Base-by-base conservation (phyloP, 1,284 basidiomycete species). In the Naganishia sp. region DNA sequence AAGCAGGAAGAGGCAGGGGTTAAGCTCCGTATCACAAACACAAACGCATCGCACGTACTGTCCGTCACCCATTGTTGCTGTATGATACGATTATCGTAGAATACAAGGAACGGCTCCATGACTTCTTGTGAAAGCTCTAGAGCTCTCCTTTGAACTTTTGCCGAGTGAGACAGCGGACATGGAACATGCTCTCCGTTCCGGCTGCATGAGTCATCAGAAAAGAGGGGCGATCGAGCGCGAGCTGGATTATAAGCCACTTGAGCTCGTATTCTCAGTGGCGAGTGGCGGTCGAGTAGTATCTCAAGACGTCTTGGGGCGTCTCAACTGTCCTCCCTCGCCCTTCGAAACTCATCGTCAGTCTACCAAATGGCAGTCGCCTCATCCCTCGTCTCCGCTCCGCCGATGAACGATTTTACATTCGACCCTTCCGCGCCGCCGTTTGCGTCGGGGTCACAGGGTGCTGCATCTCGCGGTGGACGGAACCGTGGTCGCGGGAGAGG, bases 1-100 rank as follows among this genome's bases (percentile, higher is more conserved):
- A n/a, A 18, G n/a, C 43, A 23, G 6, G 23, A 32, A 10, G 25
- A n/a, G 23, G 18, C 25, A 10, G 25, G 4, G 18, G 25, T 2
- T 23, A 4, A 39, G 35, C 35, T 39, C 7, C 35, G 7, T 23
- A 7, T 25, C 21, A 2, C 4, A 25, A 5, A 49, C 18, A 46
- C 28, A 3, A 13, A 23, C 2, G 21, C 21, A 10, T 6, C 25
- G 10, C 23, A 56, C 52, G 32, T 45, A 66, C 65, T 66, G 65
- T 66, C 65, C 65, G 65, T 66, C 65, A 61, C 65, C 65, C 65
- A 66, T 66, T 39, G 28, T 52, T 66, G 23, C 9, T 23, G 28
- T 28, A 35, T 31, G 25, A 53, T 32, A 35, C 15, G 31, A 15
- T 31, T 11, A 1, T 2, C 28, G 32, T 52, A 31, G 18, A 53